Percentiles rank a stretch among this genome's conserved stretches.
Evolutionary conservation across 495 filamentous ascomycete species (phyloP).

Genomic region (Thermochaetoides thermophila): DNA sequence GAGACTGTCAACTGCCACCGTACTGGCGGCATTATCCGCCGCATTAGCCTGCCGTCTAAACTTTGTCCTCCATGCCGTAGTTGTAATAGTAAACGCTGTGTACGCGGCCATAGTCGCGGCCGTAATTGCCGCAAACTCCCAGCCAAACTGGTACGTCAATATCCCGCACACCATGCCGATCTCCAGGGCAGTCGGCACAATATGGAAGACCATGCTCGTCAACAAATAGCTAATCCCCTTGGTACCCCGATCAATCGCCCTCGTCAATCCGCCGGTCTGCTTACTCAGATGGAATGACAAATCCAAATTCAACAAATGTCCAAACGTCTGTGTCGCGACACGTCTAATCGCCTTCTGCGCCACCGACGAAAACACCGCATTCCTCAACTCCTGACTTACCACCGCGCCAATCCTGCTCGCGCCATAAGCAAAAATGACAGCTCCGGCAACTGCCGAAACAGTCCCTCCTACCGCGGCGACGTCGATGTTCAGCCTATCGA

Average conservation of each 20-base stretch:
- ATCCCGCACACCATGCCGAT: conserved; percentile 91
- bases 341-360: conserved; percentile 89
- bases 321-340: conserved; percentile 84
- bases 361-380: conserved; percentile 92
- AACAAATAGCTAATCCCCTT: conserved; percentile 96
- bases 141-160: conserved; percentile 86
- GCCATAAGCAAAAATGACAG: conserved; percentile 87
- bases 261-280: conserved; percentile 85
- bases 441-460: conserved; percentile 73
- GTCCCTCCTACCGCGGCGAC: conserved; percentile 70
- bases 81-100: conserved; percentile 85
- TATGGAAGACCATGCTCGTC: conserved; percentile 97
- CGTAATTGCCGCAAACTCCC: conserved; percentile 83
- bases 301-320: conserved; percentile 76
- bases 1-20: conserved; percentile 86
- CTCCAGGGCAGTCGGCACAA: conserved; percentile 84
- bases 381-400: conserved; percentile 78
- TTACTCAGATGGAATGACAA: conserved; percentile 86
- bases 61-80: conserved; percentile 92
- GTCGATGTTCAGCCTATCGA: conserved; percentile 94
- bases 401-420: conserved; percentile 74
- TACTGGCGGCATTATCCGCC: conserved; percentile 88
- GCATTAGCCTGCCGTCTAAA: conserved; percentile 90
- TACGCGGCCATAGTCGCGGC: conserved; percentile 84
- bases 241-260: conserved; percentile 91